Evolutionary conservation across 192 early-diverging fungal species (phyloP).

Genomic region (Rhizoclosmatium sp.): DNA sequence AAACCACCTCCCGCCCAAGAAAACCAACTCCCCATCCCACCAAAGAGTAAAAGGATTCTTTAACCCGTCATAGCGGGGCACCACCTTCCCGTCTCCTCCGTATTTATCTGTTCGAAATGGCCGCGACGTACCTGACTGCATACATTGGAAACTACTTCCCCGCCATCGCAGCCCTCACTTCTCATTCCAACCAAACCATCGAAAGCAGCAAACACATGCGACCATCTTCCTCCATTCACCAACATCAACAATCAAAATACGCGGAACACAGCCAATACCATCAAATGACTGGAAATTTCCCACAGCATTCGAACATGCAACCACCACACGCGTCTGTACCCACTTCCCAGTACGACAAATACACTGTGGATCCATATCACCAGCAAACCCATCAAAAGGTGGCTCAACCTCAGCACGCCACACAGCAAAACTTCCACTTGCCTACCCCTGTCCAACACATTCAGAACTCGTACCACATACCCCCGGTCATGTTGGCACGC

Average conservation of each 20-base stretch:
- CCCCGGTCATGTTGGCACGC: slow-evolving; percentile 6
- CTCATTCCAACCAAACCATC: neutral
- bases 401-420: neutral
- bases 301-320: neutral
- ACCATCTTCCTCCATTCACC: neutral
- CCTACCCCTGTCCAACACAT: slow-evolving; percentile 2
- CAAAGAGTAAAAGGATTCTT: neutral
- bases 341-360: neutral
- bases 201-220: neutral
- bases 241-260: neutral
- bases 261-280: neutral
- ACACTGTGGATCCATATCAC: neutral
- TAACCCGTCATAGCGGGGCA: neutral
- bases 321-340: neutral
- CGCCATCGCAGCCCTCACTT: slow-evolving; percentile 2
- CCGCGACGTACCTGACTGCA: slow-evolving; percentile 20
- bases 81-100: neutral
- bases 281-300: neutral
- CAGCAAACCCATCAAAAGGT: slow-evolving; percentile 8
- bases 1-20: slow-evolving; percentile 1
- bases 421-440: slow-evolving; percentile 3
- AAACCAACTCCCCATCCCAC: neutral
- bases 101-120: slow-evolving; percentile 1
- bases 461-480: neutral
- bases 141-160: slow-evolving; percentile 36